Conservation (phyloP, 768 basidiomycete genomes). For the Podaxis pistillaris region DNA sequence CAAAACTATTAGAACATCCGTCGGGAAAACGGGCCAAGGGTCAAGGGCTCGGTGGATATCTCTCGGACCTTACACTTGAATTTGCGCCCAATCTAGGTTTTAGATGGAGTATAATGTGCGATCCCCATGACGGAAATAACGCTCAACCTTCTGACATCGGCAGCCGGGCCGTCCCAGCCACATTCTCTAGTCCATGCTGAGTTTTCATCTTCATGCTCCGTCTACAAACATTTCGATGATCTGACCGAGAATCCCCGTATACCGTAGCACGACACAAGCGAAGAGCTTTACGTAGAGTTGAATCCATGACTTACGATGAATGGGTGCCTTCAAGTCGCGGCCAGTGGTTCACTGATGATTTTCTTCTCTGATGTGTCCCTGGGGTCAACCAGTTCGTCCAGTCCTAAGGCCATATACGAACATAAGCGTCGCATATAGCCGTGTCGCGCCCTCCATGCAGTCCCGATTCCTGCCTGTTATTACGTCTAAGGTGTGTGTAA, state of each 20-base stretch:
- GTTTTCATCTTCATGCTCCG: neutral
- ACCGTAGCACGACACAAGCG: too few species aligned
- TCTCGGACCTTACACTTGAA: neutral
- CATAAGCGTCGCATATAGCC: too few species aligned
- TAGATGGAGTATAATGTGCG: neutral
- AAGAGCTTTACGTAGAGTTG: too few species aligned
- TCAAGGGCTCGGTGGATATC: neutral
- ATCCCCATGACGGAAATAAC: neutral
- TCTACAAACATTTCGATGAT: neutral
- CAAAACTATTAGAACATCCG: neutral
- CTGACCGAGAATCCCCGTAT: neutral
- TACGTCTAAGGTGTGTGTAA: neutral
- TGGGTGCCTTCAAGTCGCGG: neutral
- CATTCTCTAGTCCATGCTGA: neutral
- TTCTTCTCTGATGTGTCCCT: neutral
- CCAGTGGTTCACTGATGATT: neutral
- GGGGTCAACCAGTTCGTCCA: neutral
- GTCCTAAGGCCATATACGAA: neutral
- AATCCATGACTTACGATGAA: too few species aligned
- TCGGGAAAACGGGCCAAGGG: conserved; percentile 6
- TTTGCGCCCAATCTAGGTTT: neutral
- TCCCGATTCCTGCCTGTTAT: neutral
- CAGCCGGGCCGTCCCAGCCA: neutral
- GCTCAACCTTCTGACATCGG: neutral
- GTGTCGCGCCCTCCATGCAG: neutral